phyloP scores from a whole-genome alignment of 1,284 basidiomycete species.

The Cryptococcus sp. region DNA sequence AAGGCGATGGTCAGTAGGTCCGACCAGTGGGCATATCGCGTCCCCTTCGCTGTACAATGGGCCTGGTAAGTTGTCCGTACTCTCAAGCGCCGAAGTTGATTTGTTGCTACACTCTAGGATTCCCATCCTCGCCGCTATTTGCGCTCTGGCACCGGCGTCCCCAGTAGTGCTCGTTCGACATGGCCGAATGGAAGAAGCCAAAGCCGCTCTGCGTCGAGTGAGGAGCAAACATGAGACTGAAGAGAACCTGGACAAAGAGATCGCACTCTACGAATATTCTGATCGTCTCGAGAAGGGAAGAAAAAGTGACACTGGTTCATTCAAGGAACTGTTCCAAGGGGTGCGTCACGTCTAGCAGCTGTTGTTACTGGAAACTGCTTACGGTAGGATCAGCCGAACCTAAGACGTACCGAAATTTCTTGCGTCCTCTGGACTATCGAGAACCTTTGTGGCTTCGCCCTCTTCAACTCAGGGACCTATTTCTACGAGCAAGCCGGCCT shows the following conservation, averaged over 20 bases:
- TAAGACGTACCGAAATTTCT: no score
- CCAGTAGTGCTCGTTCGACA: constrained; percentile 37
- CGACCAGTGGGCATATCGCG: constrained; percentile 26
- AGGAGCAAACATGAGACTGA: constrained; percentile 12
- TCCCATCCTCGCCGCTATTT: constrained; percentile 25
- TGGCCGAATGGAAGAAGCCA: constrained; percentile 27
- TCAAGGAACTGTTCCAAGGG: constrained; percentile 19
- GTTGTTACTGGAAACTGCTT: no score
- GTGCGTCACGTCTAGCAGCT: background rate
- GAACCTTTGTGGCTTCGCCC: constrained; percentile 25
- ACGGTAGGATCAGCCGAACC: no score
- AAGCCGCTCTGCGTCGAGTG: constrained; percentile 22
- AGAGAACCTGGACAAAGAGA: constrained; percentile 3
- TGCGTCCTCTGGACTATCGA: constrained; percentile 6
- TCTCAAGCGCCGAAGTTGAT: no score
- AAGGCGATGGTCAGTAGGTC: constrained; percentile 19
- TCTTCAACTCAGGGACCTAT: constrained; percentile 45
- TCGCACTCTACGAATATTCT: constrained; percentile 4
- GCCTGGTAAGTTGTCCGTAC: constrained; percentile 17
- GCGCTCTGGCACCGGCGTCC: constrained; percentile 27
- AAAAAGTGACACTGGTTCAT: no score
- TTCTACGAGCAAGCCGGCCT: constrained; percentile 53
- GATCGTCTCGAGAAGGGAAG: constrained; percentile 4
- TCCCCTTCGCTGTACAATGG: constrained; percentile 43
- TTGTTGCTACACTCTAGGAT: constrained; percentile 1